Percentiles rank a stretch among this genome's conserved stretches.
Conservation (phyloP, 345 rosid species). For the Lepidium aucheri region DNA sequence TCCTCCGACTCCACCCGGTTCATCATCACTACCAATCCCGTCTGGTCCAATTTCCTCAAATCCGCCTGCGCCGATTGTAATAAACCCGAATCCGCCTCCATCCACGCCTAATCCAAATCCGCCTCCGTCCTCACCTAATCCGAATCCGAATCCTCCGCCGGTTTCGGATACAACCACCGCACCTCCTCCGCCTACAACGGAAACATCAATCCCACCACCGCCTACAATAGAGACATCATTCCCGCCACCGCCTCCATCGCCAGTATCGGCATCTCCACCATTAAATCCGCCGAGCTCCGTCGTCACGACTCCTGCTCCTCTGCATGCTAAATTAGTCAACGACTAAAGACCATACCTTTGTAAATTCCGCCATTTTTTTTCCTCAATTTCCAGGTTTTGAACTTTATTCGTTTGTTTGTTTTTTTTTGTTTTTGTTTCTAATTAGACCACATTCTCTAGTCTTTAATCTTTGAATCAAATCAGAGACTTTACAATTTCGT, state of each 20-base stretch:
- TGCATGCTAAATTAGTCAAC: conserved; percentile 33
- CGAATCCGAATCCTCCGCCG: conserved; percentile 26
- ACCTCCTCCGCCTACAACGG: conserved; percentile 23
- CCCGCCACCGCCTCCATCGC: conserved; percentile 16
- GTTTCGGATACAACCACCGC: conserved; percentile 11
- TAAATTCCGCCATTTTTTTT: conserved; percentile 8
- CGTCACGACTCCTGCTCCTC: conserved; percentile 51
- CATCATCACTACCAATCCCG: conserved; percentile 16
- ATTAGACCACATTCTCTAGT: not conserved
- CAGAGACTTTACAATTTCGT: not conserved
- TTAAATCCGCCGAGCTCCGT: conserved; percentile 44
- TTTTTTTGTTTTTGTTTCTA: not conserved
- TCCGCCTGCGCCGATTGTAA: conserved; percentile 33
- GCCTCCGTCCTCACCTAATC: conserved; percentile 20
- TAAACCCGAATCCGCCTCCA: conserved; percentile 22
- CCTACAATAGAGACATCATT: not conserved
- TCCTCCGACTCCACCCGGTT: conserved; percentile 24
- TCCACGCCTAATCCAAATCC: conserved; percentile 6
- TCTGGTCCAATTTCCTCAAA: conserved; percentile 17
- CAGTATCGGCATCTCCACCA: conserved; percentile 42
- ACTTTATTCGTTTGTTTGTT: conserved; percentile 13
- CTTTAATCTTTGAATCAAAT: not conserved
- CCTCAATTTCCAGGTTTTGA: not conserved
- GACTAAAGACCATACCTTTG: conserved; percentile 7
- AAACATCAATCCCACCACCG: conserved; percentile 14